phyloP scores from a whole-genome alignment of 2,329 filamentous ascomycete genomes.

The Cladosporium sp. region DNA sequence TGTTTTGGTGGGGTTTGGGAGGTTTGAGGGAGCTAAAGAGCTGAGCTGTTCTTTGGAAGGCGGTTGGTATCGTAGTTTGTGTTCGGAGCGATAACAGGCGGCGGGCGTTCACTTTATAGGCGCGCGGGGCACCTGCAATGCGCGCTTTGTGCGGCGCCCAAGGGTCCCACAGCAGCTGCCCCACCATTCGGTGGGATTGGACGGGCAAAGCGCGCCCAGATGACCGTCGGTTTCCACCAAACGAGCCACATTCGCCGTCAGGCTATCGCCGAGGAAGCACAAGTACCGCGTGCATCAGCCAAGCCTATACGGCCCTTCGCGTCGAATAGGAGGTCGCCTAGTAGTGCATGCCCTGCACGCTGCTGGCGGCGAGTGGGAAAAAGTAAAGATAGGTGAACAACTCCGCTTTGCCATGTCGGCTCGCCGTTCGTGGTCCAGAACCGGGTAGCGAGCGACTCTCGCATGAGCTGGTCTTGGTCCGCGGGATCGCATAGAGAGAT shows the following conservation, averaged over 20 bases:
- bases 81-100: no score
- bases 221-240: slow-evolving; percentile 6
- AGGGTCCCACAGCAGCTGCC: background rate
- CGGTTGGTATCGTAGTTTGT: no score
- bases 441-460: background rate
- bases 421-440: no score
- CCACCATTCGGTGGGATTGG: background rate
- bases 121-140: no score
- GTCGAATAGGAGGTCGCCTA: no score
- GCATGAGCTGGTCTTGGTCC: background rate
- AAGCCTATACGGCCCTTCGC: background rate
- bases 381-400: background rate
- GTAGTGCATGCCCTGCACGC: background rate
- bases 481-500: no score
- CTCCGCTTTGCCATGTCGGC: no score
- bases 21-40: slow-evolving; percentile 2
- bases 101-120: no score
- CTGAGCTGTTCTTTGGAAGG: background rate
- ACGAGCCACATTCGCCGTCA: background rate
- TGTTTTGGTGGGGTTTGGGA: slow-evolving; percentile 3
- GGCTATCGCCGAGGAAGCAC: background rate
- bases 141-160: no score
- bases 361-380: background rate
- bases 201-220: background rate
- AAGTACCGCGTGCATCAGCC: slow-evolving; percentile 9